Conservation (phyloP, 2,329 filamentous ascomycete species). For the Xylaria multiplex region DNA sequence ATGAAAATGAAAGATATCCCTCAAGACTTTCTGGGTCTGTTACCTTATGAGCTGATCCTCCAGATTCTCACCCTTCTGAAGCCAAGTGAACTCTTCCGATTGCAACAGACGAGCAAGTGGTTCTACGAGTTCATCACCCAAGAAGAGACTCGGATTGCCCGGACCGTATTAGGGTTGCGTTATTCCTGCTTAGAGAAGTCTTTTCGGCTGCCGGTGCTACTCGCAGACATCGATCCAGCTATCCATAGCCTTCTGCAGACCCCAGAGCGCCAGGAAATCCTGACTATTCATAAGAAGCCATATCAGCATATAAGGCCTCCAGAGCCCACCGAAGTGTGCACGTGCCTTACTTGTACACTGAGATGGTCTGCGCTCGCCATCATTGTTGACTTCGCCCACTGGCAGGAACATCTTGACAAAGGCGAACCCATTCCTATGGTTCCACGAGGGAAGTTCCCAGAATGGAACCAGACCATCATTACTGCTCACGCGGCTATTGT, state of each 20-base stretch:
- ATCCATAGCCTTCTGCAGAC: slow-evolving; percentile 45
- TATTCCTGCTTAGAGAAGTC: slow-evolving; percentile 63
- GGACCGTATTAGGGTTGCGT: slow-evolving; percentile 56
- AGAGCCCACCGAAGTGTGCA: slow-evolving; percentile 61
- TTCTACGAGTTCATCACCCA: slow-evolving; percentile 56
- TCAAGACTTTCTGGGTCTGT: slow-evolving; percentile 51
- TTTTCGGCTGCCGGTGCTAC: slow-evolving; percentile 60
- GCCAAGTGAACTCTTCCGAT: slow-evolving; percentile 61
- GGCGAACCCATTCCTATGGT: slow-evolving; percentile 64
- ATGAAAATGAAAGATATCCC: slow-evolving; percentile 47
- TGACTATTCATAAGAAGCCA: slow-evolving; percentile 59
- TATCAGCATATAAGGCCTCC: slow-evolving; percentile 63
- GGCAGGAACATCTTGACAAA: slow-evolving; percentile 62
- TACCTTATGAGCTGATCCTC: slow-evolving; percentile 64
- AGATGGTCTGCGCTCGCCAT: slow-evolving; percentile 67
- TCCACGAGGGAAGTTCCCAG: slow-evolving; percentile 56
- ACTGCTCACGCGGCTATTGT: slow-evolving; percentile 57
- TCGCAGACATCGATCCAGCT: slow-evolving; percentile 49
- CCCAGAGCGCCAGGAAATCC: slow-evolving; percentile 54
- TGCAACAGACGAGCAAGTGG: slow-evolving; percentile 55
- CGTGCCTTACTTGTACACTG: slow-evolving; percentile 65
- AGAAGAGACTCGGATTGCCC: slow-evolving; percentile 57
- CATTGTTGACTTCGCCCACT: slow-evolving; percentile 65
- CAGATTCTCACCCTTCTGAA: slow-evolving; percentile 57
- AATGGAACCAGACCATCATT: slow-evolving; percentile 62